These are phyloP conservation scores for Cordyceps cateniannulata DNA, from an alignment of 2,329 filamentous ascomycete species.

Conservation along the genomic window DNA sequence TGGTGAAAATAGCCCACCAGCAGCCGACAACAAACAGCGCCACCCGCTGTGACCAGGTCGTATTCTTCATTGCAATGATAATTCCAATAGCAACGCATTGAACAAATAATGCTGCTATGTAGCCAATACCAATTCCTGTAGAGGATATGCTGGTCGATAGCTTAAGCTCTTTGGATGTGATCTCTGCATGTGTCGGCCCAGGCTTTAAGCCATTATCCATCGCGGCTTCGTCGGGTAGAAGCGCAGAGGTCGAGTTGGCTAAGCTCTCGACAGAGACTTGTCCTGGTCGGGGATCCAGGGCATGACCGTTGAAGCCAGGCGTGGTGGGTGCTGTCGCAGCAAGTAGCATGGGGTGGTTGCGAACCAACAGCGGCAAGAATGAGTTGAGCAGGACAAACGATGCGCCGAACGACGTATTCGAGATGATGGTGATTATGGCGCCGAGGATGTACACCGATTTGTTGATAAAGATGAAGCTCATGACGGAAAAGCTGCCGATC, in stretches of 20 bases:
- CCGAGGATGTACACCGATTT: conserved; percentile 74
- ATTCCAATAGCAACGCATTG: conserved; percentile 77
- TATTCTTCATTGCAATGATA: conserved; percentile 65
- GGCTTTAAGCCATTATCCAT: conserved; percentile 25
- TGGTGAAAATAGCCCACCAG: conserved; percentile 91
- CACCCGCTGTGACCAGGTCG: conserved; percentile 77
- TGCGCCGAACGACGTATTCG: conserved; percentile 90
- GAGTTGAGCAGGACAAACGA: conserved; percentile 95
- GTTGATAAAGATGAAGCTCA: conserved; percentile 77
- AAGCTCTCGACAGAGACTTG: conserved; percentile 28
- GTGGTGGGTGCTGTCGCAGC: conserved; percentile 22
- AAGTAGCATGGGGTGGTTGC: conserved; percentile 62
- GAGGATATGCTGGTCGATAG: conserved; percentile 89
- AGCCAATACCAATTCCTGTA: conserved; percentile 89
- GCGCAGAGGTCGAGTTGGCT: conserved; percentile 39
- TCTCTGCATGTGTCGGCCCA: conserved; percentile 38
- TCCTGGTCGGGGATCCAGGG: conserved; percentile 28
- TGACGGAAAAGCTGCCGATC: conserved; percentile 72
- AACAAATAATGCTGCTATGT: conserved; percentile 76
- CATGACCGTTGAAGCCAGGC: conserved; percentile 25
- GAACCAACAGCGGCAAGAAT: conserved; percentile 83
- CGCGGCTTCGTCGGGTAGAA: conserved; percentile 34
- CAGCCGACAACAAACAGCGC: conserved; percentile 80
- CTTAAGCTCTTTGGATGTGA: conserved; percentile 61
- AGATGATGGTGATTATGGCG: conserved; percentile 76